A percentile compares a stretch with the other conserved stretches of the same genome.
Conservation (phyloP, 208 protist species). For the Trypanosomatidae sp. region DNA sequence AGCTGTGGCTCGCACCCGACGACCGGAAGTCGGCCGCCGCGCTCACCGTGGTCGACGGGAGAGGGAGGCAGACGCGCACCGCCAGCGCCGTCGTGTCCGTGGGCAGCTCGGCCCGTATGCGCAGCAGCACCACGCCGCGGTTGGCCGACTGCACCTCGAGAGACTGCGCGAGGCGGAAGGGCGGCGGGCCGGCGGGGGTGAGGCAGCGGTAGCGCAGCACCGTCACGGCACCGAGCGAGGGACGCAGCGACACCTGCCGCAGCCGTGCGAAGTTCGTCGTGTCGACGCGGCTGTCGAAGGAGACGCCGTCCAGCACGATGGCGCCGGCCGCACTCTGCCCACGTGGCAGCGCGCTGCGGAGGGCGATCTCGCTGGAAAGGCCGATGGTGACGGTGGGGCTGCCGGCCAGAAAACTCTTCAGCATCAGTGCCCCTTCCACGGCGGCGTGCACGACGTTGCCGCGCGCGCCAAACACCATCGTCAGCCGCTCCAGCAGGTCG, state of each 20-base stretch:
- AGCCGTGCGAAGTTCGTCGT: conserved; percentile 69
- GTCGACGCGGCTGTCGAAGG: conserved; percentile 84
- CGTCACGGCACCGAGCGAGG: conserved; percentile 83
- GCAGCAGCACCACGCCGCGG: conserved; percentile 43
- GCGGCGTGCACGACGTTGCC: conserved; percentile 64
- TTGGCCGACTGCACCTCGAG: conserved; percentile 42
- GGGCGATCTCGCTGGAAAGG: conserved; percentile 82
- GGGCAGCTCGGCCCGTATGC: conserved; percentile 51
- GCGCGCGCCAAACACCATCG: conserved; percentile 63
- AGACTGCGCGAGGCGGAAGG: conserved; percentile 67
- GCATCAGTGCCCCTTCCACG: conserved; percentile 89
- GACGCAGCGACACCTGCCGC: conserved; percentile 62
- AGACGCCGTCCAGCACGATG: conserved; percentile 75
- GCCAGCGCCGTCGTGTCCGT: conserved; percentile 27
- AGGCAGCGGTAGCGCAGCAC: conserved; percentile 92
- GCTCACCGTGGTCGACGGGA: conserved; percentile 44
- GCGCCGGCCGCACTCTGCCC: too few species aligned
- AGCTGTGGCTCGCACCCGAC: too few species aligned
- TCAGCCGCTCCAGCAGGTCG: conserved; percentile 87
- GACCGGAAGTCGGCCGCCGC: conserved; percentile 46
- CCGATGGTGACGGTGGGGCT: conserved; percentile 79
- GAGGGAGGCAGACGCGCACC: conserved; percentile 40
- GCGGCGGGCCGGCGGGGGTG: conserved; percentile 21
- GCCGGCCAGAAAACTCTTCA: conserved; percentile 92
- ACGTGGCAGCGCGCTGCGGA: conserved; percentile 40